A percentile compares a stretch with the other conserved stretches of the same genome.
phyloP scores from a whole-genome alignment of 1,284 basidiomycete genomes.

The Agroathelia rolfsii region DNA sequence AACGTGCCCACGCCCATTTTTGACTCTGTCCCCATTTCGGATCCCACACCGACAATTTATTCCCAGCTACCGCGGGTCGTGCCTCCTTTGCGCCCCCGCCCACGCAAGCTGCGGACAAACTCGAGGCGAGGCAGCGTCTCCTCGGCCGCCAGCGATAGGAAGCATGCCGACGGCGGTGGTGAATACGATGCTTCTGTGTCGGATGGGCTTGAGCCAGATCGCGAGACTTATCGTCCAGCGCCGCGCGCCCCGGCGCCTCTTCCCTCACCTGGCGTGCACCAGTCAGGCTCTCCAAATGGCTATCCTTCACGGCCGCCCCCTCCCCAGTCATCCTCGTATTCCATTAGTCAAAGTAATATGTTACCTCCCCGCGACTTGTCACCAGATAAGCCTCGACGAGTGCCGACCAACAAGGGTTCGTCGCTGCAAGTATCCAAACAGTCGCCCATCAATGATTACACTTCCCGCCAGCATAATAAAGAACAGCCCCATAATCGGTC shows the following conservation, averaged over 20 bases:
- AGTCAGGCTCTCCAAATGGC: conserved; percentile 20
- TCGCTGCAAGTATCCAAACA: no score
- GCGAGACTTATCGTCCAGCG: conserved; percentile 34
- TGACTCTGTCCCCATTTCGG: conserved; percentile 17
- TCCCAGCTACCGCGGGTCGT: conserved; percentile 23
- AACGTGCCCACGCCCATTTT: conserved; percentile 48
- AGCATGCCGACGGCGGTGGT: conserved; percentile 34
- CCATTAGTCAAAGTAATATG: no score
- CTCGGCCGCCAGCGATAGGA: conserved; percentile 54
- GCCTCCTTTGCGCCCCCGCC: conserved; percentile 40
- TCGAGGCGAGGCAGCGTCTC: conserved; percentile 63
- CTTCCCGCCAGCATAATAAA: no score
- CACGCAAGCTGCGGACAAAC: conserved; percentile 37
- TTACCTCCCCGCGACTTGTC: no score
- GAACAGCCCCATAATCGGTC: no score
- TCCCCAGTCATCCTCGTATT: no score
- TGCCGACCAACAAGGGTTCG: no score
- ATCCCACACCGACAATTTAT: conserved; percentile 33
- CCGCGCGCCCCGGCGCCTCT: conserved; percentile 30
- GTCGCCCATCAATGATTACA: no score
- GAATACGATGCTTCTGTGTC: conserved; percentile 62
- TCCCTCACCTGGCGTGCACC: conserved; percentile 22
- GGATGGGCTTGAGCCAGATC: conserved; percentile 52
- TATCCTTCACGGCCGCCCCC: conserved; percentile 17
- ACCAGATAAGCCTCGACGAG: no score